Base-by-base conservation (phyloP, 139 green algal species). In the Spirogloea muscicola region DNA sequence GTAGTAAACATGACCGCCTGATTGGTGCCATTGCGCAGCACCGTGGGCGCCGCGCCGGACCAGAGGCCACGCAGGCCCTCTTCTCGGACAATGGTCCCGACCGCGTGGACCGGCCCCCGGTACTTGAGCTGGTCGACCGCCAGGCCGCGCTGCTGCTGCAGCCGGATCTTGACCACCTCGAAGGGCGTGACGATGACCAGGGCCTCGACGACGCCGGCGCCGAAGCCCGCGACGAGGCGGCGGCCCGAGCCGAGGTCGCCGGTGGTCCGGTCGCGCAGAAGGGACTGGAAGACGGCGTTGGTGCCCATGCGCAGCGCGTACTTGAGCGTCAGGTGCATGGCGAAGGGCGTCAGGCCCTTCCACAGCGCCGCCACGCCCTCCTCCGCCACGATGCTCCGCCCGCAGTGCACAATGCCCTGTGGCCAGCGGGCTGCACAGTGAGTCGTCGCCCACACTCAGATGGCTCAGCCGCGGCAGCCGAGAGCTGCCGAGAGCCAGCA, bases 1-100 rank as follows among this genome's bases (percentile, higher is more conserved):
- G 91, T 88, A 84, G 87, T 94, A 84, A 97, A 97, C 48, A 97
- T 82, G 74, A 88, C 92, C 89, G 95, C 96, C 84, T 96, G 93
- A 85, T 97, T 97, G 75, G 90, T 96, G 72, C 93, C 93, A 63
- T 97, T 96, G 68, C 93, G 88, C 70, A 93, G 75, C 27, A 96
- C 81, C 31, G 93, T 97, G 49, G 93, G 92, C 0, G 88, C 84
- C 4, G 84, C 89, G 4, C 93, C 93, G n/a, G 79, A 85, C 93
- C 93, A 97, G 77, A 97, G 80, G 43, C 87, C 89, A 16, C 78
- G 71, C 9, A 92, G 39, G 4, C 93, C 93, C 73, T 97, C 93
- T 79, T 96, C 89, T 16, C 73, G 74, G 4, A 93, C 64, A 29
- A 96, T 91, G 38, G 87, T 93, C 34, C 62, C 13, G 1, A 90